Percentiles rank a stretch among this genome's conserved stretches.
Conservation (phyloP, 192 early-diverging fungal genomes). For the Bifiguratus adelaidae region DNA sequence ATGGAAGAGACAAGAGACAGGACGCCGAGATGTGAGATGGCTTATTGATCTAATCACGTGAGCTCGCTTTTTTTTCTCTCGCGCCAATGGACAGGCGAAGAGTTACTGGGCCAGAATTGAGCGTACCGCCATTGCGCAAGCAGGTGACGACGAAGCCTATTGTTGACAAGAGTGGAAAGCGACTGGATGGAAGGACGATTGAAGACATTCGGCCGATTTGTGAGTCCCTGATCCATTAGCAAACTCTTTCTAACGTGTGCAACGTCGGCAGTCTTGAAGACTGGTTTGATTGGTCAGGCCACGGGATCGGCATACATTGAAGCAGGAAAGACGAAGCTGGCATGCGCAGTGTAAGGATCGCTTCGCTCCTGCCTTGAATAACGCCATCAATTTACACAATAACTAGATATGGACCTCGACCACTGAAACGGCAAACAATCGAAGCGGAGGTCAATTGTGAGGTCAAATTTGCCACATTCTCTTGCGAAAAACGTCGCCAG, state of each 20-base stretch:
- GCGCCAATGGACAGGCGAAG: constrained; percentile 42
- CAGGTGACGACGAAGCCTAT: constrained; percentile 15
- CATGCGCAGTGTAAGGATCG: constrained; percentile 62
- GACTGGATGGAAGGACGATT: constrained; percentile 31
- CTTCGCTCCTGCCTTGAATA: not conserved
- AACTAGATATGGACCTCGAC: constrained; percentile 61
- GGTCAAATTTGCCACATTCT: constrained; percentile 68
- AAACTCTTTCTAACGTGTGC: not conserved
- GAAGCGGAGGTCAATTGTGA: constrained; percentile 58
- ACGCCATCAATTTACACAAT: not conserved
- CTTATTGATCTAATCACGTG: no score
- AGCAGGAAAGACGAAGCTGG: constrained; percentile 56
- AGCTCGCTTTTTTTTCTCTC: no score
- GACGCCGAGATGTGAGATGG: no score
- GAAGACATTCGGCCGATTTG: constrained; percentile 46
- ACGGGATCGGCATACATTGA: constrained; percentile 74
- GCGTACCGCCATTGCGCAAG: constrained; percentile 32
- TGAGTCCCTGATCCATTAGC: constrained; percentile 12
- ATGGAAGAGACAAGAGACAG: no score
- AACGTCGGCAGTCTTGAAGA: constrained; percentile 40
- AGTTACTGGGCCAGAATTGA: constrained; percentile 39
- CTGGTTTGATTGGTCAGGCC: constrained; percentile 60
- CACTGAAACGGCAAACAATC: constrained; percentile 36
- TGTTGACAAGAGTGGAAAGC: constrained; percentile 9
- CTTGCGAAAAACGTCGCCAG: constrained; percentile 44